phyloP scores from a whole-genome alignment of 1,284 basidiomycete genomes.

The Limonomyces culmigenus region DNA sequence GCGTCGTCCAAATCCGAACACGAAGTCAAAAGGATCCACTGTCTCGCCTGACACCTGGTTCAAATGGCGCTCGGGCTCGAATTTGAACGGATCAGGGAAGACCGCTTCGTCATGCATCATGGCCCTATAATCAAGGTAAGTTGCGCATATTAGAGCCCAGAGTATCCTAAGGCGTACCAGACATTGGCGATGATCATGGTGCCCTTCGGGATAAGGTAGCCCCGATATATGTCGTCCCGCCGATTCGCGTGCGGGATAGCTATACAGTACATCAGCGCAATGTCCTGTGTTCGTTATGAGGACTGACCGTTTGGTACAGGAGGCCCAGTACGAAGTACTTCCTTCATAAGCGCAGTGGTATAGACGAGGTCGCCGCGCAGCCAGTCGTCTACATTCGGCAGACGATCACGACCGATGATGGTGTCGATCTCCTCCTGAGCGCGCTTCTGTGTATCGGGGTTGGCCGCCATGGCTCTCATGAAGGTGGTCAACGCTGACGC shows the following conservation, averaged over 20 bases:
- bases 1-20: no score
- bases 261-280: neutral
- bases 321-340: constrained; percentile 15
- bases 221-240: constrained; percentile 1
- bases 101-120: constrained; percentile 7
- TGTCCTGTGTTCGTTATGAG: neutral
- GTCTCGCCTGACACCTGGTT: no score
- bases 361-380: constrained; percentile 14
- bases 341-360: constrained; percentile 14
- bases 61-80: constrained; percentile 6
- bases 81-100: constrained; percentile 6
- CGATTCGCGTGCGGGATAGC: neutral
- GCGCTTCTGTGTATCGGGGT: constrained; percentile 13
- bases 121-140: constrained; percentile 6
- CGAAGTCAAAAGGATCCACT: no score
- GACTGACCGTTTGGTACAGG: neutral
- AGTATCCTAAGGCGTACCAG: no score
- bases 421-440: constrained; percentile 15
- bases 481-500: neutral
- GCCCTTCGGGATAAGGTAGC: constrained; percentile 1
- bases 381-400: constrained; percentile 15
- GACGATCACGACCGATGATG: constrained; percentile 12
- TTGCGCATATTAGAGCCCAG: no score
- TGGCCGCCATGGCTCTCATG: constrained; percentile 11
- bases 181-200: no score